Evolutionary conservation across 768 basidiomycete species (phyloP), one percentile per base, ranked within the genome.

Genomic region (Rhizopogon vesiculosus): DNA sequence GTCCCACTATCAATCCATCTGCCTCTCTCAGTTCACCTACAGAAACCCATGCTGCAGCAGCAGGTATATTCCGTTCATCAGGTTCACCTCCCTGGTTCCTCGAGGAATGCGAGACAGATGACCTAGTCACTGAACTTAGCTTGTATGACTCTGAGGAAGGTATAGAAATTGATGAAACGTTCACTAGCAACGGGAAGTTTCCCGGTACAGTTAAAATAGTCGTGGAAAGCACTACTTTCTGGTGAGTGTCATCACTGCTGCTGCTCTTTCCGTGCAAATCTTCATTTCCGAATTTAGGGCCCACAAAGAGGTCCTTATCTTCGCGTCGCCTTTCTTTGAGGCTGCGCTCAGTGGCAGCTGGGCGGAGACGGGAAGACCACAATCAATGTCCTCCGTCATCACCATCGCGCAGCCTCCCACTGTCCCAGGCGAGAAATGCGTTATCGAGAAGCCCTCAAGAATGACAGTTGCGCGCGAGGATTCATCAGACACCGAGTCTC

Each of bases 291-390:
- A 42, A 40, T 44, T 44, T 65, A 93, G 91, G 91, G 87, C 89
- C 1, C 93, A 96, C 72, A 93, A 91, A 68, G 93, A 95, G 66
- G 83, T 96, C 29, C 74, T 96, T 6, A 89, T 86, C 71, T 96
- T 93, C 66, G 89, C 93, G 4, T 94, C 92, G n/a, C 91, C 93
- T 0, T 96, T 96, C 77, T 96, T 96, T 69, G 87, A 94, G 70
- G 91, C 91, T 16, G 87, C 92, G 8, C 75, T 96, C 45, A 91
- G 91, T 62, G 93, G 93, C 7, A 83, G 90, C 64, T 96, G 93
- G 93, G 89, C 89, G 12, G 93, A 96, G 72, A 94, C 87, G 6
- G 88, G 86, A 35, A 79, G 89, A 40, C 89, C 87, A 18, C 81
- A 76, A 22, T 91, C 88, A 54, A 83, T 88, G 77, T 90, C 87